Evolutionary conservation across 352 stramenopile genomes (phyloP), one percentile per base, ranked within the genome.

Genomic region (Peronospora farinosa): DNA sequence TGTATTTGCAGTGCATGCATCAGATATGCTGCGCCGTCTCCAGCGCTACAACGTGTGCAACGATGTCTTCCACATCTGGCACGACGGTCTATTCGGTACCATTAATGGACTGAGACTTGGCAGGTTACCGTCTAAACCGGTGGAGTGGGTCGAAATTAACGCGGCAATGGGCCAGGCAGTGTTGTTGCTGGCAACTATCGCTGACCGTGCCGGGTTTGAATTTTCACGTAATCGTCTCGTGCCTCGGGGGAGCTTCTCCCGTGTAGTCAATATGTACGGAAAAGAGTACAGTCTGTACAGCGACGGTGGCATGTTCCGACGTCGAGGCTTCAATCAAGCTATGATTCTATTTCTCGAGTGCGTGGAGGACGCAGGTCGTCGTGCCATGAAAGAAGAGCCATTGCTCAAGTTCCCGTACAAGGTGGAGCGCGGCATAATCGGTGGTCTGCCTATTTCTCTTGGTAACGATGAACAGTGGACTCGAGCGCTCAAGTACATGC

Each of bases 401-500:
- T 84, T 79, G 9, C 73, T 97, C 25, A 79, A 78, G 54, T 90
- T 97, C 31, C 90, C 90, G 16, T 96, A 96, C 72, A 86, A 87
- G 36, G 95, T 97, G 44, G 70, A 89, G 52, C 79, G 80, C 12
- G 84, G 78, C 35, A 96, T 94, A 55, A 94, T 97, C 28, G 89
- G 88, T 41, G 89, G 92, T 30, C 60, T 96, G 7, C 73, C 78
- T 9, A 93, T 97, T 35, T 86, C 74, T 5, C 69, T 95, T 0
- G 81, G 78, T 16, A 93, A 95, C 41, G 83, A 96, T 40, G 89
- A 95, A 42, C 77, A 94, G 57, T 97, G 90, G 90, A 97, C 87
- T 21, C 82, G 86, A 47, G 87, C 87, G 31, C 72, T 96, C 38
- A 96, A 96, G 55, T 96, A 92, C 62, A 74, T 96, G 73, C 74